phyloP scores from a whole-genome alignment of 129 eudicot species.

The Apium graveolens region DNA sequence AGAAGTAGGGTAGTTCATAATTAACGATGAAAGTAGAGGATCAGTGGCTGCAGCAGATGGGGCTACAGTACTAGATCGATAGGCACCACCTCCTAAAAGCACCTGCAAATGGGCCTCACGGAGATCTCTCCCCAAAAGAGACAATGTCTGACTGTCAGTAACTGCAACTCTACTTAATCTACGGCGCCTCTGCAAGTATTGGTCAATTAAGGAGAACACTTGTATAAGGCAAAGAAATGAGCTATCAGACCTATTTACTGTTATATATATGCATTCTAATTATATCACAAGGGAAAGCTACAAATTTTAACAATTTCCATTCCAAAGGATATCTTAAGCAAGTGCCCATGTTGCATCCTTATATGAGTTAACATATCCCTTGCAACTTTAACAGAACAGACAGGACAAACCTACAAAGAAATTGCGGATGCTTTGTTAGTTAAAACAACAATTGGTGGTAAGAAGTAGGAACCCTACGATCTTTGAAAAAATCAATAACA shows the following conservation, averaged over 20 bases:
- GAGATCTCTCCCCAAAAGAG: slow-evolving; percentile 77
- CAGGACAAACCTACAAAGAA: slow-evolving; percentile 67
- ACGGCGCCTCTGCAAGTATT: slow-evolving; percentile 69
- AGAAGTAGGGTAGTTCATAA: slow-evolving; percentile 60
- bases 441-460: neutral
- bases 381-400: slow-evolving; percentile 68
- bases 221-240: neutral
- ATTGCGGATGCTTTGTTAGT: slow-evolving; percentile 10
- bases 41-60: slow-evolving; percentile 42
- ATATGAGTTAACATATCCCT: slow-evolving; percentile 80
- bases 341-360: slow-evolving; percentile 72
- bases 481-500: neutral
- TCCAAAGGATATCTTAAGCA: slow-evolving; percentile 73
- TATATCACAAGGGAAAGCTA: neutral
- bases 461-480: neutral
- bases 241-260: neutral
- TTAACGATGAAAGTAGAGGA: slow-evolving; percentile 69
- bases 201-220: slow-evolving; percentile 46
- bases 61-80: slow-evolving; percentile 38
- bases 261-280: neutral
- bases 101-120: slow-evolving; percentile 90
- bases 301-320: neutral
- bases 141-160: slow-evolving; percentile 74
- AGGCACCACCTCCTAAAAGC: slow-evolving; percentile 72
- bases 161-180: slow-evolving; percentile 66